Evolutionary conservation across 768 basidiomycete genomes (phyloP).

Genomic region (Lactarius psammicola): DNA sequence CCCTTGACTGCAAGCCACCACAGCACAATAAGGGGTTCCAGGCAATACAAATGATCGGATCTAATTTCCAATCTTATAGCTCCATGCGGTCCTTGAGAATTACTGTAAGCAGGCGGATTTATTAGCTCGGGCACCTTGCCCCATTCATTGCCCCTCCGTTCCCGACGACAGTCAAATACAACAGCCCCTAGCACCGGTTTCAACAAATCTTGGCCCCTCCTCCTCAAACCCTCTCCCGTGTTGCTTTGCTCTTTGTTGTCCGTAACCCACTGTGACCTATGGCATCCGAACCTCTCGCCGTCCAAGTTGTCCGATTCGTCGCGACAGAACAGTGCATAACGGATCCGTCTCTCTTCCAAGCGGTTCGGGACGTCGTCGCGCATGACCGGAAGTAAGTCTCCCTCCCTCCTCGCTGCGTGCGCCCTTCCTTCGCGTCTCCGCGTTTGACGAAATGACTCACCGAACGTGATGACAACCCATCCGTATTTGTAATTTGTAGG

Average conservation of each 20-base stretch:
- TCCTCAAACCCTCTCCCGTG: background rate
- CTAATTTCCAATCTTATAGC: too few relatives aligned
- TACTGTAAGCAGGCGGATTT: too few relatives aligned
- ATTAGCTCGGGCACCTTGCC: too few relatives aligned
- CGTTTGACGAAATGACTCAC: background rate
- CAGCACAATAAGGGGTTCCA: too few relatives aligned
- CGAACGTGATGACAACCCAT: background rate
- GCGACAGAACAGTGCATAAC: slow-evolving; percentile 4
- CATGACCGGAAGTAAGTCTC: slow-evolving; percentile 6
- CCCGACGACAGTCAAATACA: too few relatives aligned
- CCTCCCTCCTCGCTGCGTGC: too few relatives aligned
- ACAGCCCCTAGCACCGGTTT: too few relatives aligned
- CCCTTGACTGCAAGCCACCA: too few relatives aligned
- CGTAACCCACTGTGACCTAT: background rate
- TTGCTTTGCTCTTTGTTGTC: background rate
- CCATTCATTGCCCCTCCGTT: too few relatives aligned
- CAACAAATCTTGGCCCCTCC: too few relatives aligned
- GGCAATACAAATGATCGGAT: too few relatives aligned
- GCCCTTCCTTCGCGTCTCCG: background rate
- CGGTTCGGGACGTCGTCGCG: background rate
- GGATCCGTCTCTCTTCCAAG: slow-evolving; percentile 4
- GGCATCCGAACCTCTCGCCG: background rate
- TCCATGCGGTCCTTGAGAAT: too few relatives aligned
- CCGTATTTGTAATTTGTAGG: background rate
- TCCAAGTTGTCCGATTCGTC: slow-evolving; percentile 4